A percentile compares a stretch with the other conserved stretches of the same genome.
Evolutionary conservation across 108 stramenopile genomes (phyloP).

Genomic region (Nitzschia putrida): DNA sequence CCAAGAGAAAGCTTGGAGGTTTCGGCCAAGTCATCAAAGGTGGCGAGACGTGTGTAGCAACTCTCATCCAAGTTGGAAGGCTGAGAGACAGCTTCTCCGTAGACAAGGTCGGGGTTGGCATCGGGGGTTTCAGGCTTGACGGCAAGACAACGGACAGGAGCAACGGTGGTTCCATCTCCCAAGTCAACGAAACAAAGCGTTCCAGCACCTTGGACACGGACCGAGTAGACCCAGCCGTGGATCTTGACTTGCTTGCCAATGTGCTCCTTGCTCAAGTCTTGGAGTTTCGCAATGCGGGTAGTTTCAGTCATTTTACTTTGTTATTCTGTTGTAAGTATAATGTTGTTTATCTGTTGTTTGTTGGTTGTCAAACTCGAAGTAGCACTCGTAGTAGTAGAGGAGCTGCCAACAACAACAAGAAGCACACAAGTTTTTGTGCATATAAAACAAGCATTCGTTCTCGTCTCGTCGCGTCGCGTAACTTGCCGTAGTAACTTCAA

Average conservation of each 20-base stretch:
- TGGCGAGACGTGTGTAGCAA: constrained; percentile 36
- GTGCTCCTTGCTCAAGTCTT: background rate
- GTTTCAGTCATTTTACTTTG: background rate
- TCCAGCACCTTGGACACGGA: constrained; percentile 61
- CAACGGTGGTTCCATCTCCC: constrained; percentile 64
- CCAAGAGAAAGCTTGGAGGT: constrained; percentile 52
- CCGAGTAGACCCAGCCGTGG: constrained; percentile 64
- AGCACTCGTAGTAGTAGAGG: too few relatives aligned
- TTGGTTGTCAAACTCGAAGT: too few relatives aligned
- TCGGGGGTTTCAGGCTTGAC: constrained; percentile 21
- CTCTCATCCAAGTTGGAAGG: constrained; percentile 40
- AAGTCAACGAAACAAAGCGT: constrained; percentile 64
- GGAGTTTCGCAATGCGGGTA: constrained; percentile 17
- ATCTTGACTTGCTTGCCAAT: constrained; percentile 32
- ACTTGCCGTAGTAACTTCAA: too few relatives aligned
- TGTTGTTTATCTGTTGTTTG: too few relatives aligned
- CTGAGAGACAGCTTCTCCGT: background rate
- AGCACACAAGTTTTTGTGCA: too few relatives aligned
- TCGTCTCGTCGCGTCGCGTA: too few relatives aligned
- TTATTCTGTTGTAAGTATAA: too few relatives aligned
- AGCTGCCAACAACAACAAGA: too few relatives aligned
- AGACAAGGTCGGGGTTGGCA: constrained; percentile 1
- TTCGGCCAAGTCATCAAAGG: constrained; percentile 53
- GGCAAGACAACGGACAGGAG: constrained; percentile 52
- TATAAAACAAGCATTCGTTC: too few relatives aligned